A percentile compares a stretch with the other conserved stretches of the same genome.
Conservation (phyloP, 2,329 filamentous ascomycete species). For the Trichoderma cornu-damae region DNA sequence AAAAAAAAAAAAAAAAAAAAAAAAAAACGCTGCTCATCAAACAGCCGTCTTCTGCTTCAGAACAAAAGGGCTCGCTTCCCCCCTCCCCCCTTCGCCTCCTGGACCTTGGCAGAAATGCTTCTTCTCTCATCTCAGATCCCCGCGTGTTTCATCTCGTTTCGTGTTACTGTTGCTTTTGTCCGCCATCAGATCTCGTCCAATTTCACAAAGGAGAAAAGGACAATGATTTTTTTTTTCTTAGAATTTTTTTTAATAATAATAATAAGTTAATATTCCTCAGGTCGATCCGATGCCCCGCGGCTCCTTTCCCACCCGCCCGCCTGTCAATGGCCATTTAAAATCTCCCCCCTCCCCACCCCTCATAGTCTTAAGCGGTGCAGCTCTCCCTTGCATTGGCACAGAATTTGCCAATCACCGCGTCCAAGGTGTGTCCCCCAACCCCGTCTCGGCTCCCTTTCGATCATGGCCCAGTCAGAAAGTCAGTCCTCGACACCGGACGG, state of each 20-base stretch:
- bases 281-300: background rate
- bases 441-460: conserved; percentile 1
- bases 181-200: background rate
- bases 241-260: too few species aligned
- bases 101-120: too few species aligned
- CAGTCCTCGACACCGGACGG: background rate
- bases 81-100: background rate
- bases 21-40: too few species aligned
- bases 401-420: background rate
- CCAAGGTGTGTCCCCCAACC: background rate
- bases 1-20: too few species aligned
- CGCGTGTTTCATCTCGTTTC: conserved; percentile 1
- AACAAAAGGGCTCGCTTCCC: background rate
- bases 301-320: background rate
- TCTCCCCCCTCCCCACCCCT: background rate
- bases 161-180: background rate
- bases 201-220: background rate
- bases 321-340: background rate
- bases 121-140: background rate
- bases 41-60: too few species aligned
- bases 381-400: conserved; percentile 4
- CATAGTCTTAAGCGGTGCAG: background rate
- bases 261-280: background rate
- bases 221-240: too few species aligned
- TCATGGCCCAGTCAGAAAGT: too few species aligned